These are phyloP conservation scores for Pistacia vera DNA, from an alignment of 345 rosid species.

Conservation along the genomic window DNA sequence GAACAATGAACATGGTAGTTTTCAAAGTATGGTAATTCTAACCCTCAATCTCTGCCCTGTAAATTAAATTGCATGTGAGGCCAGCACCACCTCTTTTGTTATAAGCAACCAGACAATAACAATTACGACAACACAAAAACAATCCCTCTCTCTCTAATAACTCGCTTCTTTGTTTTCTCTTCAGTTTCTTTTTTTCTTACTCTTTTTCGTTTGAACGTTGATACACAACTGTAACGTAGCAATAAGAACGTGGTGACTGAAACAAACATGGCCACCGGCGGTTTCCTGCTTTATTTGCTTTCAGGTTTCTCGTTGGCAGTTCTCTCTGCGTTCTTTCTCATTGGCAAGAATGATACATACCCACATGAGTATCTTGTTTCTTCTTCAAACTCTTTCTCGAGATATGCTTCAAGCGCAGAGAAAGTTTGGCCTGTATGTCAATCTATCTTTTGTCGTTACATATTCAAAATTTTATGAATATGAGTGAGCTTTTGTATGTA, in stretches of 20 bases:
- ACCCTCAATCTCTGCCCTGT: background rate
- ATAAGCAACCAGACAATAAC: background rate
- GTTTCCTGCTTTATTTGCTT: constrained; percentile 57
- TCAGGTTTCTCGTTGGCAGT: constrained; percentile 66
- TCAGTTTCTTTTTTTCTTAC: background rate
- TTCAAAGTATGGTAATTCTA: background rate
- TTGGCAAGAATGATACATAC: background rate
- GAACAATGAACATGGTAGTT: background rate
- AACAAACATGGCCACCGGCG: constrained; percentile 49
- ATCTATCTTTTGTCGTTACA: background rate
- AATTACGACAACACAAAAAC: too few species aligned
- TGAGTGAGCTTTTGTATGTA: background rate
- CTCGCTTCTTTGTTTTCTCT: background rate
- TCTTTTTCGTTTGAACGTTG: background rate
- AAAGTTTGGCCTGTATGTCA: constrained; percentile 82
- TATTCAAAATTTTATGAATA: background rate
- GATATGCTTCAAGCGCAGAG: constrained; percentile 18
- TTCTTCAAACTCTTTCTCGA: constrained; percentile 10
- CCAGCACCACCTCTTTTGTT: background rate
- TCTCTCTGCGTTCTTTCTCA: constrained; percentile 47
- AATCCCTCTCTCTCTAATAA: too few species aligned
- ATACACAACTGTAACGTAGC: background rate
- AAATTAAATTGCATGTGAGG: background rate
- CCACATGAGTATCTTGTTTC: background rate
- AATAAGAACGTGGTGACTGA: too few species aligned